phyloP scores from a whole-genome alignment of 371 early-diverging fungal species.

The Cokeromyces recurvatus region DNA sequence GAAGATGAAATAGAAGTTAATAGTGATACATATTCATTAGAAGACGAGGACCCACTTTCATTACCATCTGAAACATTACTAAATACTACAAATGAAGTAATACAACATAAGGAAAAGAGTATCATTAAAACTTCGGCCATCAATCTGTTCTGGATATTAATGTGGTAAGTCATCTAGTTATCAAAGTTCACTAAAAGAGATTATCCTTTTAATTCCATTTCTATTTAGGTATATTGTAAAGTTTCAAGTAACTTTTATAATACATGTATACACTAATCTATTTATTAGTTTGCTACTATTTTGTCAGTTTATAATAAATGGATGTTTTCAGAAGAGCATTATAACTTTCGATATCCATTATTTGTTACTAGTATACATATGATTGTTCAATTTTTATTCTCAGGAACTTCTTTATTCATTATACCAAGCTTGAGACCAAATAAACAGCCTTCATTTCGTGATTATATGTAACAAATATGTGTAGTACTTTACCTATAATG shows the following conservation, averaged over 20 bases:
- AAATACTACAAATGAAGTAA: constrained; percentile 8
- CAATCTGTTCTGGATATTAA: constrained; percentile 42
- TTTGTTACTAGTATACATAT: constrained; percentile 75
- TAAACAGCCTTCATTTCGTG: constrained; percentile 45
- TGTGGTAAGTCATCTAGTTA: constrained; percentile 24
- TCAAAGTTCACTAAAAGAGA: background rate
- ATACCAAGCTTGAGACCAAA: constrained; percentile 54
- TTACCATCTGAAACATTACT: constrained; percentile 19
- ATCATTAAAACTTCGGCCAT: constrained; percentile 28
- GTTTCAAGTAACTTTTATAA: constrained; percentile 10
- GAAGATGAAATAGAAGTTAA: no score
- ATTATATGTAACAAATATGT: constrained; percentile 47
- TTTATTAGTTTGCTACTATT: constrained; percentile 54
- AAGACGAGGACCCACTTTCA: constrained; percentile 21
- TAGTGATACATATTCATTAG: constrained; percentile 15
- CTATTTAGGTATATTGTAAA: background rate
- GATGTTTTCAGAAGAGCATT: constrained; percentile 74
- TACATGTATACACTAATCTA: constrained; percentile 7
- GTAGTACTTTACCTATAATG: no score
- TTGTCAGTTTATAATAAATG: constrained; percentile 87
- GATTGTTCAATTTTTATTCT: constrained; percentile 64
- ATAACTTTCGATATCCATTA: constrained; percentile 76
- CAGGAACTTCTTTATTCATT: constrained; percentile 48
- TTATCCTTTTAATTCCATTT: background rate
- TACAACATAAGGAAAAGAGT: constrained; percentile 16